Conservation (phyloP, 371 early-diverging fungal genomes). For the Mucor saturninus region DNA sequence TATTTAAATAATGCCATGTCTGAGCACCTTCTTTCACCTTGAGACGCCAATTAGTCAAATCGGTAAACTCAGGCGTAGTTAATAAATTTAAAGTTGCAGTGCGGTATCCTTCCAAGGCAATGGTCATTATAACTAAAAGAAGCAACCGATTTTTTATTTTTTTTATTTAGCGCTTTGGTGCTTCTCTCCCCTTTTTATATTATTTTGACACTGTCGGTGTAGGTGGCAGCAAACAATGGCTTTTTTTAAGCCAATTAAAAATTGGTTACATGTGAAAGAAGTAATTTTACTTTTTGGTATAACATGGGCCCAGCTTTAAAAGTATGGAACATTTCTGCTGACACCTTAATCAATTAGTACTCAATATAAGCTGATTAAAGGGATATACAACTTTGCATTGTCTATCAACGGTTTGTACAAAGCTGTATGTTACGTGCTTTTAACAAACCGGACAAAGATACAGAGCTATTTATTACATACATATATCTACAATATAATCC, state of each 20-base stretch:
- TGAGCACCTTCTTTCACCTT: conserved; percentile 85
- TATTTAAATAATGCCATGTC: conserved; percentile 88
- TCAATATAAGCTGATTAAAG: too few relatives aligned
- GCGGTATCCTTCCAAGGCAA: conserved; percentile 17
- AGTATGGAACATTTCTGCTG: too few relatives aligned
- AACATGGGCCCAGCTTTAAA: too few relatives aligned
- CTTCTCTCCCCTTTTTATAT: background rate
- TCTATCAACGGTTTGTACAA: too few relatives aligned
- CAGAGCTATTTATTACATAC: too few relatives aligned
- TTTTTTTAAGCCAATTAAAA: background rate
- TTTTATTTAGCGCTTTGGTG: background rate
- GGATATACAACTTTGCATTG: too few relatives aligned
- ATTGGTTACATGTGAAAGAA: too few relatives aligned
- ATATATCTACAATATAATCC: too few relatives aligned
- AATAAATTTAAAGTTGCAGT: conserved; percentile 45
- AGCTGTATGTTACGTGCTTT: too few relatives aligned
- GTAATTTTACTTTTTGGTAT: too few relatives aligned
- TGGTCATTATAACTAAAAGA: conserved; percentile 4
- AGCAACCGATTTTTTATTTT: background rate
- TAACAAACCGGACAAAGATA: too few relatives aligned
- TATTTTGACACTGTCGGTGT: background rate
- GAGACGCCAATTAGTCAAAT: conserved; percentile 81
- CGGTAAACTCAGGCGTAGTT: conserved; percentile 59
- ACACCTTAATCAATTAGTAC: too few relatives aligned
- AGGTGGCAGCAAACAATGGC: background rate